Evolutionary conservation across 2,329 filamentous ascomycete species (phyloP), one percentile per base, ranked within the genome.

Genomic region (Aspergillus versicolor): DNA sequence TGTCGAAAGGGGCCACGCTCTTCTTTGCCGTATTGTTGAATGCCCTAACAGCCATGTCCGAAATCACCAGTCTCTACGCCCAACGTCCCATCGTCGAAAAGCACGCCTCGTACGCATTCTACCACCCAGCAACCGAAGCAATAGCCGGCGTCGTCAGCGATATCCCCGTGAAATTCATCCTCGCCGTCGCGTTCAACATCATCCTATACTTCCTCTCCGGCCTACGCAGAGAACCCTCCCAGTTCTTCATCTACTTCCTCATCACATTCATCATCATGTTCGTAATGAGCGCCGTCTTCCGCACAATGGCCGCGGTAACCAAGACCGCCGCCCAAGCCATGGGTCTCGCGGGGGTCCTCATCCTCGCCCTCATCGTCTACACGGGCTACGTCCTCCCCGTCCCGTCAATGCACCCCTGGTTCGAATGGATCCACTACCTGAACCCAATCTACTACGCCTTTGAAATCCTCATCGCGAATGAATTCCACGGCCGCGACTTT

Each of bases 21-120:
- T 96, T 95, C 83, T 94, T 94, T 68, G 89, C 90, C 59, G 86
- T 92, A 67, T 80, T 96, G 54, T 86, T 93, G 80, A 95, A 93
- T 72, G 91, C 90, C 44, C 92, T 94, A 63, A 82, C 87, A 2
- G 65, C 68, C 1, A 70, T 71, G 59, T 58, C 61, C 9, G 68
- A 71, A 58, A 68, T 71, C 42, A 66, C 65, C 61, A 88, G 84
- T 67, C 60, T 70, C 3, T 61, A 68, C 34, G 59, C 60, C 1
- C 65, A 67, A 55, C 63, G 61, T 2, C 58, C 59, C 11, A 63
- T 69, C 30, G 63, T 70, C 19, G 65, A 70, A 56, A 71, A 71
- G 42, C 69, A 71, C 37, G 54, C 58, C 15, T 67, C 65, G 0
- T 70, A 66, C 44, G 69, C 67, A 27, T 70, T 71, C 24, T 67